These are phyloP conservation scores for Butyriboletus loyo DNA, from an alignment of 768 basidiomycete genomes.

Conservation along the genomic window DNA sequence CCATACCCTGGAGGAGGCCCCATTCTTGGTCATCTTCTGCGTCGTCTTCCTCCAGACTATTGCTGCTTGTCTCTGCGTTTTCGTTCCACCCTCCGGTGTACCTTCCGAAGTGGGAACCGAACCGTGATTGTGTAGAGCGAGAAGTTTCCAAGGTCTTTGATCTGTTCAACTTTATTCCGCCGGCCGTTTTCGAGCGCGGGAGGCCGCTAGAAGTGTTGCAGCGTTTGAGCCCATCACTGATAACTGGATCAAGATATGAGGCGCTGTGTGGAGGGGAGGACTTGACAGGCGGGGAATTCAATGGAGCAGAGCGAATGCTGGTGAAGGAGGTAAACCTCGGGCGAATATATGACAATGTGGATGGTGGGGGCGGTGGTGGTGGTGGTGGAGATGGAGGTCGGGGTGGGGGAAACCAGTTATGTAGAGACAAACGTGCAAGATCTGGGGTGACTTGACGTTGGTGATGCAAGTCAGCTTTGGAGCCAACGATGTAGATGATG, in stretches of 20 bases:
- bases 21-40: conserved; percentile 56
- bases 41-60: conserved; percentile 65
- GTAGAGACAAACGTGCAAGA: conserved; percentile 77
- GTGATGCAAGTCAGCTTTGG: conserved; percentile 78
- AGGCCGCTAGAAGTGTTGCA: conserved; percentile 48
- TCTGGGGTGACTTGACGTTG: conserved; percentile 78
- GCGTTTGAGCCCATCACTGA: conserved; percentile 51
- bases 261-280: conserved; percentile 55
- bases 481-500: conserved; percentile 92
- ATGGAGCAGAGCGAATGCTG: conserved; percentile 60
- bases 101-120: conserved; percentile 54
- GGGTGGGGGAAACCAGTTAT: conserved; percentile 87
- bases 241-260: conserved; percentile 60
- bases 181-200: conserved; percentile 49
- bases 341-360: conserved; percentile 36
- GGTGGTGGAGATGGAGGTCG: conserved; percentile 63
- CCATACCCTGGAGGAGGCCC: conserved; percentile 81
- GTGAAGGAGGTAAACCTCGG: conserved; percentile 39
- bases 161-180: conserved; percentile 30
- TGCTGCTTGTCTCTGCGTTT: conserved; percentile 57
- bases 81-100: conserved; percentile 55
- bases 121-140: conserved; percentile 49
- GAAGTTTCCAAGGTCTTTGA: conserved; percentile 40
- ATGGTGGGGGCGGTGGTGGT: conserved; percentile 49
- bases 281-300: conserved; percentile 42